phyloP scores from a whole-genome alignment of 2,329 filamentous ascomycete species.

The Allantophomopsis cytisporea region DNA sequence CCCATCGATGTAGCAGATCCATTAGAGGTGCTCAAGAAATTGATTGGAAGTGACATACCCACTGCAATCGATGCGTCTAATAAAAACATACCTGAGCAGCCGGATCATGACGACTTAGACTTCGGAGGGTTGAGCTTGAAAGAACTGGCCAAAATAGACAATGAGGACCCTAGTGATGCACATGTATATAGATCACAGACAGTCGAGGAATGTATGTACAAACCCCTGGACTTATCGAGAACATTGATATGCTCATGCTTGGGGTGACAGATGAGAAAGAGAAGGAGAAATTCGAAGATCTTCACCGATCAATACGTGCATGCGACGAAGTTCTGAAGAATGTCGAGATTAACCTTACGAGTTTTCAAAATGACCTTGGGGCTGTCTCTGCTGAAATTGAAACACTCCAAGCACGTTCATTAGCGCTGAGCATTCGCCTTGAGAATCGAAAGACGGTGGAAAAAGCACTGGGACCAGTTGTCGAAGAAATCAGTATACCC shows the following conservation, averaged over 20 bases:
- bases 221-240: conserved; percentile 1
- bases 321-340: conserved; percentile 91
- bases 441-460: conserved; percentile 86
- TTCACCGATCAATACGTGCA: conserved; percentile 77
- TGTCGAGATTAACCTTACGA: conserved; percentile 83
- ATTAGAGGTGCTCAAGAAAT: conserved; percentile 47
- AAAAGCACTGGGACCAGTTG: conserved; percentile 71
- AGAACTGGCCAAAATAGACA: conserved; percentile 25
- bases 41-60: conserved; percentile 15
- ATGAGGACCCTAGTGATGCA: conserved; percentile 3
- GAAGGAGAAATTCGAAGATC: conserved; percentile 73
- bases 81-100: neutral
- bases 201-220: conserved; percentile 56
- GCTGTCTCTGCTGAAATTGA: conserved; percentile 93
- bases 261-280: conserved; percentile 54
- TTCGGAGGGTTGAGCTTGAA: conserved; percentile 68
- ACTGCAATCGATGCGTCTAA: conserved; percentile 4
- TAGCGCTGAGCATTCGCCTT: conserved; percentile 68
- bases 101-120: conserved; percentile 48
- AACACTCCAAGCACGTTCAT: conserved; percentile 75
- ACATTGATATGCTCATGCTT: conserved; percentile 7
- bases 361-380: conserved; percentile 86
- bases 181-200: conserved; percentile 40
- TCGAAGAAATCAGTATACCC: conserved; percentile 84
- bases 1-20: conserved; percentile 49